Conservation (phyloP, 2,329 filamentous ascomycete genomes). For the Ceratocystis ficicola region DNA sequence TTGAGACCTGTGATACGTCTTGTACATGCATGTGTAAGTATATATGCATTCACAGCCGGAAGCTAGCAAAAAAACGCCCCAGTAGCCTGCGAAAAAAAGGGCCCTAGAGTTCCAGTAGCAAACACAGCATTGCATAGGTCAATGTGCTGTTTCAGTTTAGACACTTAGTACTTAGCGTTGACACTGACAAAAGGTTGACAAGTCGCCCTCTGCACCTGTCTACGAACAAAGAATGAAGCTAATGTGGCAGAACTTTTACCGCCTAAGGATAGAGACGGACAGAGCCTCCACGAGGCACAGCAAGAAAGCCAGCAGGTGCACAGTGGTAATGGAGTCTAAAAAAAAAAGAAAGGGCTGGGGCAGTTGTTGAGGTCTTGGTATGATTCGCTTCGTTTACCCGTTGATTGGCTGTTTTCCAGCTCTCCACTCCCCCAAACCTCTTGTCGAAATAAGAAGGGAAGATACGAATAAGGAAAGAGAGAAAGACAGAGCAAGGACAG, state of each 20-base stretch:
- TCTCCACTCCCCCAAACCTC: not conserved
- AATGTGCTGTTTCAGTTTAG: not conserved
- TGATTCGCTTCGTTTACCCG: not conserved
- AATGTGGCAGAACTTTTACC: conserved; percentile 1
- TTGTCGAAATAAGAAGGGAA: not conserved
- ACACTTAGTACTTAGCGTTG: not conserved
- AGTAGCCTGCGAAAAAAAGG: too few species aligned
- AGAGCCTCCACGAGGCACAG: conserved; percentile 2
- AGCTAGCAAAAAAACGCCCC: not conserved
- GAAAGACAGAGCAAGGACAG: not conserved
- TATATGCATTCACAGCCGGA: not conserved
- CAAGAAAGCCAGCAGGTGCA: not conserved
- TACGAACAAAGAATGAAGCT: conserved; percentile 2
- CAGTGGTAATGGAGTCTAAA: not conserved
- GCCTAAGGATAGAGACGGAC: not conserved
- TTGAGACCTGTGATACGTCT: not conserved
- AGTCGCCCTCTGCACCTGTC: not conserved
- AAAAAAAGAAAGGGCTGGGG: conserved; percentile 3
- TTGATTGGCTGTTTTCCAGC: not conserved
- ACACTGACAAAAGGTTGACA: conserved; percentile 3
- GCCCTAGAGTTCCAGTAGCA: not conserved
- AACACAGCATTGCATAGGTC: not conserved
- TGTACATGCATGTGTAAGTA: not conserved
- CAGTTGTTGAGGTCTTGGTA: conserved; percentile 4
- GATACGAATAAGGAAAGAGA: not conserved